Percentiles rank a stretch among this genome's conserved stretches.
Evolutionary conservation across 306 rosid genomes (phyloP).

Genomic region (Prunus kanzakura): DNA sequence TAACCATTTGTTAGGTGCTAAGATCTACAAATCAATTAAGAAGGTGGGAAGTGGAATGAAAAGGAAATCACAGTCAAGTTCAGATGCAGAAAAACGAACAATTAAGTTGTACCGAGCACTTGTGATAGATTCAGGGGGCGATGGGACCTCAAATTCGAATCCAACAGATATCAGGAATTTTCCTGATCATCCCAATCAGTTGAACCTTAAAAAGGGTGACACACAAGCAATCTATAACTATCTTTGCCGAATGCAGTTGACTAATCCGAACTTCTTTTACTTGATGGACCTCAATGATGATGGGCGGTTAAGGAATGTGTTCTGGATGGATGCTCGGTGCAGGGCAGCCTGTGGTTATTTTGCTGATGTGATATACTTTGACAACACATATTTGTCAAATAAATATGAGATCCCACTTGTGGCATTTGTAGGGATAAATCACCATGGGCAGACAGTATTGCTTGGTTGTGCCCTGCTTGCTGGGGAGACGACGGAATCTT

Average conservation of each 20-base stretch:
- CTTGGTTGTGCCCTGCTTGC: slow-evolving; percentile 89
- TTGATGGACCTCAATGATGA: slow-evolving; percentile 86
- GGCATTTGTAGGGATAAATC: slow-evolving; percentile 80
- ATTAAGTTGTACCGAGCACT: slow-evolving; percentile 81
- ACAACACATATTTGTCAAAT: slow-evolving; percentile 68
- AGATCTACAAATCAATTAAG: slow-evolving; percentile 54
- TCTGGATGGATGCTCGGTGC: slow-evolving; percentile 84
- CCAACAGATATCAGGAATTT: slow-evolving; percentile 38
- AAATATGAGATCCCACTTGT: slow-evolving; percentile 90
- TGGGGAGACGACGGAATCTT: slow-evolving; percentile 72
- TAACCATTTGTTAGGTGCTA: slow-evolving; percentile 77
- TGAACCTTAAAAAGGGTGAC: slow-evolving; percentile 82
- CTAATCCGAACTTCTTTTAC: slow-evolving; percentile 90
- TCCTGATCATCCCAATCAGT: slow-evolving; percentile 40
- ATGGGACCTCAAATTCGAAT: slow-evolving; percentile 36
- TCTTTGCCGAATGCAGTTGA: slow-evolving; percentile 86
- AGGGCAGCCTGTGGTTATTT: slow-evolving; percentile 84
- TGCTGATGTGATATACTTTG: slow-evolving; percentile 70
- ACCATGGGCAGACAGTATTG: slow-evolving; percentile 79
- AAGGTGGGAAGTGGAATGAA: slow-evolving; percentile 60
- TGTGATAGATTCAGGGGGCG: slow-evolving; percentile 74
- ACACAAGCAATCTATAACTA: slow-evolving; percentile 86
- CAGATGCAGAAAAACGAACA: slow-evolving; percentile 64
- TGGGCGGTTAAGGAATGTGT: slow-evolving; percentile 71
- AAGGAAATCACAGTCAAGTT: slow-evolving; percentile 49